Conservation (phyloP, 1,139 yeast species). For the Hansenula lynferdii region DNA sequence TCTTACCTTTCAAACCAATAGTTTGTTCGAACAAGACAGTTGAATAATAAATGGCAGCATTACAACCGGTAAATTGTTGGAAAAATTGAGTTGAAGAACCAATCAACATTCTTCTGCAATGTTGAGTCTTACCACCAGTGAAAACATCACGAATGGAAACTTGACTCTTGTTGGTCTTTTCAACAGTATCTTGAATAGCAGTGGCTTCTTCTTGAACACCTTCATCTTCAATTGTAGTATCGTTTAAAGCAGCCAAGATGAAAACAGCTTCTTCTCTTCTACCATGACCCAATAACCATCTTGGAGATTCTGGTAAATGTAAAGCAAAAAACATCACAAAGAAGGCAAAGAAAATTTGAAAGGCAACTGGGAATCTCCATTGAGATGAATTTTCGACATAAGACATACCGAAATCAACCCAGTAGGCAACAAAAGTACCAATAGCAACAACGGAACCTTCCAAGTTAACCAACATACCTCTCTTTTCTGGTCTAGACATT, state of each 20-base stretch:
- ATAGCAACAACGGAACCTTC: conserved; percentile 70
- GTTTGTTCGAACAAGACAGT: conserved; percentile 57
- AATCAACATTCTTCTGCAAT: conserved; percentile 35
- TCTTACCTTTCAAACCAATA: conserved; percentile 42
- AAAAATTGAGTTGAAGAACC: conserved; percentile 65
- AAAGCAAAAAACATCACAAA: conserved; percentile 24
- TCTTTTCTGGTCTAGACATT: conserved; percentile 61
- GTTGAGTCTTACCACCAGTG: conserved; percentile 8
- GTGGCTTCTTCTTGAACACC: conserved; percentile 4
- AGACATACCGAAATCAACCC: conserved; percentile 73
- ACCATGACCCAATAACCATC: conserved; percentile 60
- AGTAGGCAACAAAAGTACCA: conserved; percentile 69
- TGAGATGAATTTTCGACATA: conserved; percentile 48
- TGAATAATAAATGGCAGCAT: conserved; percentile 64
- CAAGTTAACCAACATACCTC: conserved; percentile 66
- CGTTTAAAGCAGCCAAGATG: conserved; percentile 5
- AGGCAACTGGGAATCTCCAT: conserved; percentile 42
- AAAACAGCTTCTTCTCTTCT: conserved; percentile 42
- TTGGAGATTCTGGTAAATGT: conserved; percentile 66
- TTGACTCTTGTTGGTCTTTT: conserved; percentile 7
- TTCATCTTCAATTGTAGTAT: background rate
- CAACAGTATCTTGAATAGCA: conserved; percentile 7
- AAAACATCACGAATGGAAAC: conserved; percentile 6
- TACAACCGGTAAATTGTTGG: conserved; percentile 57
- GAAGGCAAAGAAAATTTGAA: conserved; percentile 38